Base-by-base conservation (phyloP, 2,329 filamentous ascomycete species). In the Clonostachys solani region DNA sequence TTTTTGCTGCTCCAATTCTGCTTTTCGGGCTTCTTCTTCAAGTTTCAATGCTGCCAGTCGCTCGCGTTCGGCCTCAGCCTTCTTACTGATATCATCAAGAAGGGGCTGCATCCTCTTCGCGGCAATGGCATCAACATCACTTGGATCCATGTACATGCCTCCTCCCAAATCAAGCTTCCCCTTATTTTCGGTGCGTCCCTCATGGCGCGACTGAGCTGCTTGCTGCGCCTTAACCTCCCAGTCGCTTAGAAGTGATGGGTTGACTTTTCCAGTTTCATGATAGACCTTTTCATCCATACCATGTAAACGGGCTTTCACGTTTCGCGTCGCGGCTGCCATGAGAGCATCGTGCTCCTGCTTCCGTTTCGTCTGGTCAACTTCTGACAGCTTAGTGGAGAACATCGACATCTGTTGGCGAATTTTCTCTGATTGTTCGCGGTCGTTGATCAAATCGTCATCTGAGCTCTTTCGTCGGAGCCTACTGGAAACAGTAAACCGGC, bases 271-370 rank as follows among this genome's bases (percentile, higher is more conserved):
- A 2, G 87, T 92, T 46, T 92, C 80, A 13, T 80, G 75, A 54
- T 84, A 89, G 12, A 95, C 80, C 57, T 83, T 84, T 62, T 92
- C 83, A 50, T 97, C 92, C 74, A 96, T 91, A 38, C 78, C 80
- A 50, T 87, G 82, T 54, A 96, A 78, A 40, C 81, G 82, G 17
- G 84, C 83, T 54, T 85, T 83, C n/a, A 96, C 92, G 54, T 95
- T 95, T 41, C 87, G 83, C 60, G 92, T 87, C 2, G 92, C 92
- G 4, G 84, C 83, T 10, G 86, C 86, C 53, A 96, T 73, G 2
- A 97, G 71, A 2, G 79, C 75, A 47, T 87, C 86, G 12, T 89
- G 85, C 56, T 96, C 92, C 40, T 80, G 77, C 49, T 85, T 76
- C 40, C 87, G 80, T 66, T 92, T 92, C 58, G 85, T 81, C 47